Conservation (phyloP, 805 yeast species). For the Candida sonorensis region DNA sequence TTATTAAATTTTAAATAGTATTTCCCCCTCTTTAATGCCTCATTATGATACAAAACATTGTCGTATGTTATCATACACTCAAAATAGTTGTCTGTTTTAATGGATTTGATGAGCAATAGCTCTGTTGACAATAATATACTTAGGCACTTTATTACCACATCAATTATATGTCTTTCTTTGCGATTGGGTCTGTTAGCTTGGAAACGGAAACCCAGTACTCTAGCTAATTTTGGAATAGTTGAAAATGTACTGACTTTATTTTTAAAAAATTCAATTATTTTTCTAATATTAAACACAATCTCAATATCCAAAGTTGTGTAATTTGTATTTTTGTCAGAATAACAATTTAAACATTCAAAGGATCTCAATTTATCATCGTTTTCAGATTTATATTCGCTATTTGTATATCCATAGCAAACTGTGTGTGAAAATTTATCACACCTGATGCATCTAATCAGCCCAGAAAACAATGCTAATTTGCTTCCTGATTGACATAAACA, state of each 20-base stretch:
- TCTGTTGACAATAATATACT: constrained; percentile 14
- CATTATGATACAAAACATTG: constrained; percentile 11
- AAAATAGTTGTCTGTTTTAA: constrained; percentile 6
- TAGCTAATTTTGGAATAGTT: no score
- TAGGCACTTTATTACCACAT: constrained; percentile 10
- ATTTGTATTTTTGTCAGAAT: constrained; percentile 5
- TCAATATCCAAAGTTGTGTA: constrained; percentile 2
- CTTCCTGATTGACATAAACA: no score
- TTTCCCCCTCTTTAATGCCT: constrained; percentile 7
- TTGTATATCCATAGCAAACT: constrained; percentile 17
- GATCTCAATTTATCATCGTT: no score
- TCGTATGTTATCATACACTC: constrained; percentile 7
- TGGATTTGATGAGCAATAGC: constrained; percentile 8
- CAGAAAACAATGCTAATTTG: constrained; percentile 7
- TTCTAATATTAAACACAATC: constrained; percentile 15
- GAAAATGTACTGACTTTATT: not conserved
- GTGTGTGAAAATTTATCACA: constrained; percentile 15
- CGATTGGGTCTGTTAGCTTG: not conserved
- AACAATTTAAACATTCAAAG: constrained; percentile 11
- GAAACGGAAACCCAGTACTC: no score
- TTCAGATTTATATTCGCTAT: no score
- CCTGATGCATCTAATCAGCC: constrained; percentile 10
- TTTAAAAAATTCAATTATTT: constrained; percentile 8
- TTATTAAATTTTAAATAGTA: constrained; percentile 6
- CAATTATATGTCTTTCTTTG: not conserved